phyloP scores from a whole-genome alignment of 1,139 yeast genomes.

The Saccharomyces hybrid region DNA sequence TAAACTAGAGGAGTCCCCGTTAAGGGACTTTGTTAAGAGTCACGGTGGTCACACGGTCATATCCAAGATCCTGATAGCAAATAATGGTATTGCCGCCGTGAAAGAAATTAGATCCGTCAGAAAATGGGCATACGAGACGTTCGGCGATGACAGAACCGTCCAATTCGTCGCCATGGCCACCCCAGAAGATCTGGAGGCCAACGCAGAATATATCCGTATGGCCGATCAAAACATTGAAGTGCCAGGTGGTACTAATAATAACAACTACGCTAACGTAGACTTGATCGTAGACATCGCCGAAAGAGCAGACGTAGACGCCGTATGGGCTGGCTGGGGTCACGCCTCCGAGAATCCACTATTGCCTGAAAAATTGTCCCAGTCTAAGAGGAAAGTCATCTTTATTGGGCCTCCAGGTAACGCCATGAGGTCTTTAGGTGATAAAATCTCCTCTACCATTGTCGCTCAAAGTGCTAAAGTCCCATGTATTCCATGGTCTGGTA shows the following conservation, averaged over 20 bases:
- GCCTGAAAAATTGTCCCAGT: constrained; percentile 88
- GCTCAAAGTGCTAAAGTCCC: constrained; percentile 98
- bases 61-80: constrained; percentile 81
- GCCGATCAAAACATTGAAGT: constrained; percentile 98
- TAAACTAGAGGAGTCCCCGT: constrained; percentile 59
- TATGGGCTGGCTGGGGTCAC: constrained; percentile 99
- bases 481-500: constrained; percentile 99
- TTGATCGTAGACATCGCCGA: constrained; percentile 95
- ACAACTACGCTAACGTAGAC: constrained; percentile 96
- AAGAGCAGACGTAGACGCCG: constrained; percentile 94
- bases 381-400: constrained; percentile 80
- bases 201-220: constrained; percentile 97
- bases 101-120: constrained; percentile 95
- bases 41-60: constrained; percentile 96
- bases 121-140: constrained; percentile 98
- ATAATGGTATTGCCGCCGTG: constrained; percentile 98
- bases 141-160: constrained; percentile 89
- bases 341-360: constrained; percentile 95
- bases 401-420: constrained; percentile 99
- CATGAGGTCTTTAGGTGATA: constrained; percentile 97
- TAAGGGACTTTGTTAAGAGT: constrained; percentile 76
- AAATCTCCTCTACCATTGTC: constrained; percentile 92
- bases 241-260: constrained; percentile 98
- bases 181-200: constrained; percentile 94
- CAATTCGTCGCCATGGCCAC: constrained; percentile 98